Conservation (phyloP, 768 basidiomycete species). For the Rhizopogon vinicolor region DNA sequence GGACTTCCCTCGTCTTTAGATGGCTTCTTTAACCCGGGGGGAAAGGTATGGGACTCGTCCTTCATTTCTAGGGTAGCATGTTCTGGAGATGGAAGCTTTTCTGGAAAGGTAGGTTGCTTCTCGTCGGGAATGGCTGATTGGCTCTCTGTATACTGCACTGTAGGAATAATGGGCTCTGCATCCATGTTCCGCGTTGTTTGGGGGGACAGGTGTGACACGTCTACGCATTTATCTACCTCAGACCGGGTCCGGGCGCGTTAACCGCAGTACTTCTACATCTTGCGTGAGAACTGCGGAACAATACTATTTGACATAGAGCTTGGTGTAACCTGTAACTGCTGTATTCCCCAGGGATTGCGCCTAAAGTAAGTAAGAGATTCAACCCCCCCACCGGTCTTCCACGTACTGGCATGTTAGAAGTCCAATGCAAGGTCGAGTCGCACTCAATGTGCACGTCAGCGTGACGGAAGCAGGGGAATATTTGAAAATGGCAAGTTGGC, state of each 20-base stretch:
- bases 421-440: too few relatives aligned
- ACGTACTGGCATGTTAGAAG: too few relatives aligned
- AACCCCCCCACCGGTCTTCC: too few relatives aligned
- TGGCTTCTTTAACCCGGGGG: slow-evolving; percentile 30
- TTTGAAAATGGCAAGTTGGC: too few relatives aligned
- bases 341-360: too few relatives aligned
- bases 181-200: background rate
- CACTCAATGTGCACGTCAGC: too few relatives aligned
- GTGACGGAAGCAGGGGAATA: too few relatives aligned
- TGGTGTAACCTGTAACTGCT: too few relatives aligned
- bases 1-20: slow-evolving; percentile 15
- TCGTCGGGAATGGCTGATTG: slow-evolving; percentile 40
- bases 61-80: background rate
- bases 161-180: background rate
- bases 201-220: too few relatives aligned
- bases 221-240: background rate
- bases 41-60: slow-evolving; percentile 29
- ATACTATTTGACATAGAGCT: too few relatives aligned
- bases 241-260: background rate
- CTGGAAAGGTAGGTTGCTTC: slow-evolving; percentile 30
- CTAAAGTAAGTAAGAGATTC: too few relatives aligned
- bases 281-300: background rate
- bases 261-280: background rate
- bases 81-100: background rate
- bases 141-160: slow-evolving; percentile 31